Percentiles rank a stretch among this genome's conserved stretches.
Evolutionary conservation across 495 filamentous ascomycete genomes (phyloP).

Genomic region (Pyrenopolyporus hunteri): DNA sequence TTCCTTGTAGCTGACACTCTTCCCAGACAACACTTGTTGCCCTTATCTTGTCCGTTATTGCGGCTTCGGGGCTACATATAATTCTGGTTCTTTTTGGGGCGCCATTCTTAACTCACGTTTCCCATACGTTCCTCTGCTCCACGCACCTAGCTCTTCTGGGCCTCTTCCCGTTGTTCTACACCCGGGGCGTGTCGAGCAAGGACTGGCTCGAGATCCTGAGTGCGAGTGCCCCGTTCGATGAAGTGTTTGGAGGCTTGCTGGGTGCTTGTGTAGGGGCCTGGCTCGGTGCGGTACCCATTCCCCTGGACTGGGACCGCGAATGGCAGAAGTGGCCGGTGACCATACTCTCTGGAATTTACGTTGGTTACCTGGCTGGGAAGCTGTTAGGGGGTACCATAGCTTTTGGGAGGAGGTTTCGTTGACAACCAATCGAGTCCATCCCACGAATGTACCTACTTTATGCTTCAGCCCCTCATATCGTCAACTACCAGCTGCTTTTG

Average conservation of each 20-base stretch:
- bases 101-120: conserved; percentile 80
- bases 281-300: conserved; percentile 89
- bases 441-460: background rate
- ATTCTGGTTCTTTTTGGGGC: conserved; percentile 88
- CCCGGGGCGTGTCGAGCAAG: conserved; percentile 74
- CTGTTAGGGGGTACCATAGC: conserved; percentile 47
- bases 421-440: background rate
- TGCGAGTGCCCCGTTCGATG: conserved; percentile 64
- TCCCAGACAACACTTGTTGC: conserved; percentile 66
- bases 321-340: conserved; percentile 99
- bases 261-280: conserved; percentile 71
- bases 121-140: conserved; percentile 78
- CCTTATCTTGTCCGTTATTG: conserved; percentile 61
- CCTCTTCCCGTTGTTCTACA: conserved; percentile 77
- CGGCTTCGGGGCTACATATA: conserved; percentile 65
- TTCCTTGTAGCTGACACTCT: conserved; percentile 16
- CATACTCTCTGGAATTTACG: conserved; percentile 59
- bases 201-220: conserved; percentile 76
- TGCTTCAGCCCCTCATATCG: no score
- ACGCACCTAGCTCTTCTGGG: conserved; percentile 80
- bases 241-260: conserved; percentile 68
- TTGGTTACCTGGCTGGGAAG: conserved; percentile 47
- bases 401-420: conserved; percentile 48
- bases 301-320: conserved; percentile 91
- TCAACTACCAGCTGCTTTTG: no score